Evolutionary conservation across 139 green algal genomes (phyloP).

Genomic region (Coccomyxa sp.): DNA sequence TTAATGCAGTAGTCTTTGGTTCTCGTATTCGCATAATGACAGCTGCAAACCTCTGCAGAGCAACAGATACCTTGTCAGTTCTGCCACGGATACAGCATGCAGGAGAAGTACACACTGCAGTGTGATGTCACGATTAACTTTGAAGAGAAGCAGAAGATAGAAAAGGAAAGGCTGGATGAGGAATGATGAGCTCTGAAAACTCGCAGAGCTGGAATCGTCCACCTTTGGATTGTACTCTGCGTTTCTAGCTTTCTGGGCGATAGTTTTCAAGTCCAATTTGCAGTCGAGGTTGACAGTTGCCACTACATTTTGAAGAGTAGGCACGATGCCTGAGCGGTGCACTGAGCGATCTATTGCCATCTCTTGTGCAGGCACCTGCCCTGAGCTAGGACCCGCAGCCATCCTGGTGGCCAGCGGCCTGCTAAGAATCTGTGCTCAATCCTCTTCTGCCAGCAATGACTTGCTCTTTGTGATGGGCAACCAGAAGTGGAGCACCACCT

Average conservation of each 20-base stretch:
- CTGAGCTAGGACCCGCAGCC: not conserved
- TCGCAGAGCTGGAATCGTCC: not conserved
- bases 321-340: constrained; percentile 89
- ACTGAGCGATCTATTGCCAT: constrained; percentile 57
- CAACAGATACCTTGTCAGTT: not conserved
- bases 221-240: constrained; percentile 99
- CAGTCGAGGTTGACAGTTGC: constrained; percentile 93
- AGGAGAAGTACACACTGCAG: not conserved
- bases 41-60: constrained; percentile 89
- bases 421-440: too few relatives aligned
- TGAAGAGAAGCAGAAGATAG: not conserved
- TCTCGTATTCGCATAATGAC: constrained; percentile 99
- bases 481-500: too few relatives aligned
- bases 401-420: not conserved
- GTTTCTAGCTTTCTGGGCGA: constrained; percentile 94
- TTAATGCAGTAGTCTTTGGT: constrained; percentile 97
- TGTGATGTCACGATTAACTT: too few relatives aligned
- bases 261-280: constrained; percentile 92
- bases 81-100: not conserved
- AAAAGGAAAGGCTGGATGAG: not conserved
- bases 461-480: too few relatives aligned
- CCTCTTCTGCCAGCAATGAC: not conserved
- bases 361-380: not conserved
- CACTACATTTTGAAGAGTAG: constrained; percentile 94
- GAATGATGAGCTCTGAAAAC: not conserved